Evolutionary conservation across 768 basidiomycete genomes (phyloP).

Genomic region (Termitomyces sp.): DNA sequence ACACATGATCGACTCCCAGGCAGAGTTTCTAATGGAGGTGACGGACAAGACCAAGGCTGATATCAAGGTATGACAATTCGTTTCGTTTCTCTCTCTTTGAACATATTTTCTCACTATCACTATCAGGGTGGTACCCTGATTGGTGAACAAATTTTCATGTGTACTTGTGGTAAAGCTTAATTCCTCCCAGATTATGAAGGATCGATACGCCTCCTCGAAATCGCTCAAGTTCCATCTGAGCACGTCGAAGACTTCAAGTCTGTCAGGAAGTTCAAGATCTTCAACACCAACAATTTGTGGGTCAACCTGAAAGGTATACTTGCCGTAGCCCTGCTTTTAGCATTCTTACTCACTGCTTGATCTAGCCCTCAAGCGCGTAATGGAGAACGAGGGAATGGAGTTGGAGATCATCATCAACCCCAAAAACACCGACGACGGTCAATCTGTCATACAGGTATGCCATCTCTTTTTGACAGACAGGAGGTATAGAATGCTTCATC

Average conservation of each 20-base stretch:
- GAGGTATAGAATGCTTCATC: not conserved
- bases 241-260: constrained; percentile 95
- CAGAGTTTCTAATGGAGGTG: constrained; percentile 93
- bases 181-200: constrained; percentile 69
- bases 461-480: not conserved
- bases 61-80: constrained; percentile 35
- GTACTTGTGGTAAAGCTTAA: not conserved
- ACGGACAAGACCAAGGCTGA: constrained; percentile 97
- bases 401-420: constrained; percentile 95
- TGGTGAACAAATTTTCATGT: constrained; percentile 27
- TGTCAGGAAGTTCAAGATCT: constrained; percentile 90
- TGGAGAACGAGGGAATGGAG: constrained; percentile 84
- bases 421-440: constrained; percentile 83
- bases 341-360: not conserved
- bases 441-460: constrained; percentile 72
- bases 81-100: not conserved
- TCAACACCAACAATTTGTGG: constrained; percentile 86
- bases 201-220: constrained; percentile 83
- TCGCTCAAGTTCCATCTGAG: constrained; percentile 91
- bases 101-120: not conserved
- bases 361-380: constrained; percentile 82
- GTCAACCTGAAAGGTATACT: constrained; percentile 67
- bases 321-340: not conserved
- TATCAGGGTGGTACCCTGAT: constrained; percentile 79
- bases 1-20: constrained; percentile 77